Evolutionary conservation across 2,329 filamentous ascomycete species (phyloP), one percentile per base, ranked within the genome.

Genomic region (Fusarium humuli): DNA sequence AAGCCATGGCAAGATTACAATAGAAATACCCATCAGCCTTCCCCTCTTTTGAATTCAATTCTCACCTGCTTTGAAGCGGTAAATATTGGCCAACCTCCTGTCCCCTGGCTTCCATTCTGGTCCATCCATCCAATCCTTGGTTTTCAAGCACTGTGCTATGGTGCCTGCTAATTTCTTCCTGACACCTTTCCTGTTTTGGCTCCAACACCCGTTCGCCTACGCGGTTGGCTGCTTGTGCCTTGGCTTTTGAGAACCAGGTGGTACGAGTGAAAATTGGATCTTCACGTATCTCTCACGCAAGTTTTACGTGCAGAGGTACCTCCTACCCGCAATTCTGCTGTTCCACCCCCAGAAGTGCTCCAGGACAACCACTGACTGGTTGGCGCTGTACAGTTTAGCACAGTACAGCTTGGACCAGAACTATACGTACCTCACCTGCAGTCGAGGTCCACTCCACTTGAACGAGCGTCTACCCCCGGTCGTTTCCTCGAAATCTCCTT

Each of bases 111-210:
- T 47, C 18, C 16, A 16, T 30, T 30, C n/a, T 29, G 44, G 41
- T 27, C 34, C 29, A 34, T 20, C 23, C 49, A 42, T 27, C 16
- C 12, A 12, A 37, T 37, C 34, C 34, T 37, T 37, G 20, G n/a
- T 27, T 41, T 53, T 16, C 18, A 41, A 53, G 40, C 57, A 62
- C 60, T 62, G 60, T 49, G 32, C 27, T 37, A 37, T 37, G 30
- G 57, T 66, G 45, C 30, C 53, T 65, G 69, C 69, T 74, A 75
- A 75, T 75, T 75, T 75, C 72, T 67, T 37, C 42, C 25, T 12
- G 6, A 42, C 49, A 16, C 67, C 48, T 71, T 71, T 40, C 73
- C 67, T 45, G 13, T 71, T 75, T 68, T 20, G 61, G 69, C 30
- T 49, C 44, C 52, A 61, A 69, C 50, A 61, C 46, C 72, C 59